Evolutionary conservation across 352 stramenopile species (phyloP).

Genomic region (Pythium folliculosum): DNA sequence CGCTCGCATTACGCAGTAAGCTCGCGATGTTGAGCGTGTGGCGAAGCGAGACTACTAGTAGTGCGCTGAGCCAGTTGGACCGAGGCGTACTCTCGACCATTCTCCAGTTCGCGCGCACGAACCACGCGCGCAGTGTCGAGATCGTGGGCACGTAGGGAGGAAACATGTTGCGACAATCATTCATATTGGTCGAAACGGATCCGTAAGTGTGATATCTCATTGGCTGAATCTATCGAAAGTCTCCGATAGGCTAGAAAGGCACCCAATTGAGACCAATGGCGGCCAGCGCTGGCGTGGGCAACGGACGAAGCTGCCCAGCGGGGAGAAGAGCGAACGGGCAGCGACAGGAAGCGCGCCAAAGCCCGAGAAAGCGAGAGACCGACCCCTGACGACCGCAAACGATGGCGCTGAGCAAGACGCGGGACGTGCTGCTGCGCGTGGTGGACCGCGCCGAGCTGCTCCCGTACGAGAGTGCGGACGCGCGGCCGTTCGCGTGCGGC

Average conservation of each 20-base stretch:
- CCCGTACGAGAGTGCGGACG: constrained; percentile 15
- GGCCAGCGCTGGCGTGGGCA: not conserved
- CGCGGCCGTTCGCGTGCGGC: constrained; percentile 5
- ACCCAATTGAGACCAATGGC: not conserved
- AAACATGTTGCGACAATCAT: too few species aligned
- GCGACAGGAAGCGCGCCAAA: not conserved
- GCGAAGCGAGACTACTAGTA: not conserved
- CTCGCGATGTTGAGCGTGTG: constrained; percentile 5
- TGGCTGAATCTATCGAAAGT: not conserved
- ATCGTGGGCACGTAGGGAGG: not conserved
- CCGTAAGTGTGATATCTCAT: not conserved
- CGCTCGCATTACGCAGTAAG: not conserved
- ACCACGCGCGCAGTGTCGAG: not conserved
- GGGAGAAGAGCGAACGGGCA: not conserved
- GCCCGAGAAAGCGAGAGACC: not conserved
- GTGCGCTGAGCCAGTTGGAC: not conserved
- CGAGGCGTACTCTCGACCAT: not conserved
- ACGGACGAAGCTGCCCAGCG: not conserved
- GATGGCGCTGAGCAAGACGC: not conserved
- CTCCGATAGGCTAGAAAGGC: not conserved
- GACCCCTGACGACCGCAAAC: not conserved
- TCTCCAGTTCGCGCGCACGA: not conserved
- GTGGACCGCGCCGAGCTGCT: constrained; percentile 24
- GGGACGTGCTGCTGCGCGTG: constrained; percentile 10
- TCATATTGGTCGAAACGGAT: not conserved